Conservation (phyloP, 371 early-diverging fungal genomes). For the Rhizopus delemar region DNA sequence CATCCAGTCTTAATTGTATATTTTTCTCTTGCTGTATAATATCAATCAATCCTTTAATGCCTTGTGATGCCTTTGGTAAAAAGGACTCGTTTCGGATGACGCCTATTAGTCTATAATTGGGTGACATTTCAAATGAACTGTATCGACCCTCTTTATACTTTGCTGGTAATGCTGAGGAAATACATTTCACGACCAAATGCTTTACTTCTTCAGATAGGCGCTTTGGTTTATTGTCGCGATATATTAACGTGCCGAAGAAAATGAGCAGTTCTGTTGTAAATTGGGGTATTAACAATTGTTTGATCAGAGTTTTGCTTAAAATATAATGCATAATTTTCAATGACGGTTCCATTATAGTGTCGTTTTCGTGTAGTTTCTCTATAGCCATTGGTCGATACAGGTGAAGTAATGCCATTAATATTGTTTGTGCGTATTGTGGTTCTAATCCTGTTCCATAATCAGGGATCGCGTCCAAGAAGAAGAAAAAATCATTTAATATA, state of each 20-base stretch:
- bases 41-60: slow-evolving; percentile 38
- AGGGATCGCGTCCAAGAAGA: not conserved
- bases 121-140: slow-evolving; percentile 7
- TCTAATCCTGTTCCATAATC: slow-evolving; percentile 5
- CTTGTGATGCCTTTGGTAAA: slow-evolving; percentile 31
- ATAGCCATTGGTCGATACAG: slow-evolving; percentile 8
- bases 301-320: slow-evolving; percentile 15
- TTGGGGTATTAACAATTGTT: not conserved
- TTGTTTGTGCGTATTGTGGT: not conserved
- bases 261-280: slow-evolving; percentile 12
- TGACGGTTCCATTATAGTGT: slow-evolving; percentile 14
- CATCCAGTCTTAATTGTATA: slow-evolving; percentile 40
- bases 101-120: slow-evolving; percentile 10
- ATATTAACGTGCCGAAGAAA: slow-evolving; percentile 8
- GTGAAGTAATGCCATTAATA: not conserved
- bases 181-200: slow-evolving; percentile 35
- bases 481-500: slow-evolving; percentile 2
- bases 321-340: slow-evolving; percentile 21
- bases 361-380: slow-evolving; percentile 1
- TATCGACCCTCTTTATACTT: slow-evolving; percentile 17
- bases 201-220: slow-evolving; percentile 41
- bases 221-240: slow-evolving; percentile 1
- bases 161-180: slow-evolving; percentile 33
- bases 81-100: slow-evolving; percentile 22
- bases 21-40: slow-evolving; percentile 29